Evolutionary conservation across 1,284 basidiomycete species (phyloP).

Genomic region (Microstroma glucosiphilum): DNA sequence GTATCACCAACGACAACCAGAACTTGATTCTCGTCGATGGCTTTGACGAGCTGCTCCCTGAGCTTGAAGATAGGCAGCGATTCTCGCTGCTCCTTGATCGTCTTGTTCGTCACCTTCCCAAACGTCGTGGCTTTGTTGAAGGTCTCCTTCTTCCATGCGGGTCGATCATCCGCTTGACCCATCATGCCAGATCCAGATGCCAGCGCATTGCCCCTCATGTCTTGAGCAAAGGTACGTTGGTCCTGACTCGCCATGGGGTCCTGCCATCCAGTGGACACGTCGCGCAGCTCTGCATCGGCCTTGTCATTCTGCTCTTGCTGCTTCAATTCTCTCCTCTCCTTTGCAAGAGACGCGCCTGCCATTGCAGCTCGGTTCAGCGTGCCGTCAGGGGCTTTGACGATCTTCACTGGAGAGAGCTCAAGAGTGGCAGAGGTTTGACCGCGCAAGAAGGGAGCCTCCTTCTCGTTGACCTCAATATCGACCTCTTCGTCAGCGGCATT

Average conservation of each 20-base stretch:
- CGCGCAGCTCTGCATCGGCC: slow-evolving; percentile 85
- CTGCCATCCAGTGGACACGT: slow-evolving; percentile 91
- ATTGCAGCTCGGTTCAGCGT: slow-evolving; percentile 84
- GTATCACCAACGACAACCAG: slow-evolving; percentile 89
- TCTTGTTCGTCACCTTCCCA: slow-evolving; percentile 80
- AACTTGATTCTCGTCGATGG: slow-evolving; percentile 90
- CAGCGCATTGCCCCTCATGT: slow-evolving; percentile 69
- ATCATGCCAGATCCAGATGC: slow-evolving; percentile 44
- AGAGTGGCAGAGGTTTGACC: slow-evolving; percentile 93
- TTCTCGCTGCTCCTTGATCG: slow-evolving; percentile 87
- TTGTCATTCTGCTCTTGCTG: slow-evolving; percentile 91
- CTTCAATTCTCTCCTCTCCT: slow-evolving; percentile 86
- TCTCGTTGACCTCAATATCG: slow-evolving; percentile 93
- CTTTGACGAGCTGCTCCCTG: slow-evolving; percentile 81
- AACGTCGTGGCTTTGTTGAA: slow-evolving; percentile 97
- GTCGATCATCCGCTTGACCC: slow-evolving; percentile 72
- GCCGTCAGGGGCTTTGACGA: slow-evolving; percentile 63
- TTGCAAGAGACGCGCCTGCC: slow-evolving; percentile 83
- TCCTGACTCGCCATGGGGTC: slow-evolving; percentile 90
- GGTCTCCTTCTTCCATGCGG: slow-evolving; percentile 84
- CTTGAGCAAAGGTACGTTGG: slow-evolving; percentile 87
- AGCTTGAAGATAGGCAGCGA: slow-evolving; percentile 93
- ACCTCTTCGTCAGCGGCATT: slow-evolving; percentile 59
- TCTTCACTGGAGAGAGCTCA: slow-evolving; percentile 90
- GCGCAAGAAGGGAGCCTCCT: slow-evolving; percentile 90